These are phyloP conservation scores for Penicillium polonicum DNA, from an alignment of 2,329 filamentous ascomycete genomes.

Conservation along the genomic window DNA sequence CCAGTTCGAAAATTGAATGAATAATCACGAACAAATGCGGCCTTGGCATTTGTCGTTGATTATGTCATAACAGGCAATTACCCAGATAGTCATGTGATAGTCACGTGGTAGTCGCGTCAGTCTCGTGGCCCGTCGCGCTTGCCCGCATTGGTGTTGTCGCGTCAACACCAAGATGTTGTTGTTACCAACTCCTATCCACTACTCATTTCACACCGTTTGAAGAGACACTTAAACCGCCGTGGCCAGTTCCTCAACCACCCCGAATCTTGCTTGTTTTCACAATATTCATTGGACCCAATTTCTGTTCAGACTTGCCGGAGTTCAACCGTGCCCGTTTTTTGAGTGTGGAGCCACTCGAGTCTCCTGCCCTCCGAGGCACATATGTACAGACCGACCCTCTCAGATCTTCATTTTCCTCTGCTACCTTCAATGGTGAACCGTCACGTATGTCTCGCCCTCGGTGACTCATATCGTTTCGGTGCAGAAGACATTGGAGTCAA, in stretches of 20 bases:
- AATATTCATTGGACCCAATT: conserved; percentile 17
- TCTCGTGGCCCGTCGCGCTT: conserved; percentile 20
- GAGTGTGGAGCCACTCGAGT: conserved; percentile 32
- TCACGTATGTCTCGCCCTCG: conserved; percentile 26
- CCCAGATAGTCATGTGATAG: accelerated
- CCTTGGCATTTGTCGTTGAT: conserved; percentile 2
- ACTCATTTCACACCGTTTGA: conserved; percentile 10
- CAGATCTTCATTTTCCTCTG: conserved; percentile 72
- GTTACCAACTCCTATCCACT: not conserved
- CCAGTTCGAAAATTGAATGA: not conserved
- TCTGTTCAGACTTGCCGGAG: conserved; percentile 16
- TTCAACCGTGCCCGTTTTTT: conserved; percentile 9
- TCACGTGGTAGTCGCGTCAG: not conserved
- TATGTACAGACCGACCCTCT: conserved; percentile 69
- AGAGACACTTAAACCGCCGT: conserved; percentile 1
- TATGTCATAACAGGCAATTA: not conserved
- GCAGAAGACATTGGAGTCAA: conserved; percentile 82
- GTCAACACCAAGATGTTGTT: not conserved
- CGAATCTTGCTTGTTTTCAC: conserved; percentile 6
- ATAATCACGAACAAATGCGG: conserved; percentile 1
- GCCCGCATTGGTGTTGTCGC: not conserved
- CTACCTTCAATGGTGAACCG: conserved; percentile 43
- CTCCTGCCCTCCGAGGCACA: conserved; percentile 38
- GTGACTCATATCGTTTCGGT: conserved; percentile 44
- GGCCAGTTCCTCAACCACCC: not conserved